Conservation (phyloP, 148 eudicot genomes). For the Polygonum maritimum region DNA sequence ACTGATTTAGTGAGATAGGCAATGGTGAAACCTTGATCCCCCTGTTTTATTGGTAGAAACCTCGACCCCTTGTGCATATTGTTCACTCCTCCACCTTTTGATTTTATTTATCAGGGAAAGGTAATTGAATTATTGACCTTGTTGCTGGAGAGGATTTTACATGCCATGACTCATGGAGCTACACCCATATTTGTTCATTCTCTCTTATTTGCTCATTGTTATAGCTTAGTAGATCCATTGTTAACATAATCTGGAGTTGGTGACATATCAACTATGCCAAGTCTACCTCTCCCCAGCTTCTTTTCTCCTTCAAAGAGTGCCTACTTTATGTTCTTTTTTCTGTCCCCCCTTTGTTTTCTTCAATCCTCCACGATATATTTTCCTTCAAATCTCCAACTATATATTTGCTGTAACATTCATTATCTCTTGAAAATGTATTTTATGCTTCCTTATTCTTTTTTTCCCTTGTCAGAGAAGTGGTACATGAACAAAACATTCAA, state of each 20-base stretch:
- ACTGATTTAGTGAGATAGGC: not conserved
- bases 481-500: not conserved
- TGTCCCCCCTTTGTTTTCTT: not conserved
- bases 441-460: not conserved
- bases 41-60: too few species aligned
- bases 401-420: too few species aligned
- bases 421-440: not conserved
- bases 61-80: not conserved
- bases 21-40: not conserved
- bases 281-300: not conserved
- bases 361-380: not conserved
- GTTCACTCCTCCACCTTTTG: not conserved
- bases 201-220: not conserved
- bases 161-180: not conserved
- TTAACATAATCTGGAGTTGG: not conserved
- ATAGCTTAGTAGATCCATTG: not conserved
- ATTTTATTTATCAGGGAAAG: not conserved
- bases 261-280: not conserved
- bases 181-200: not conserved
- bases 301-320: not conserved
- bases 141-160: not conserved
- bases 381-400: not conserved
- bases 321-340: not conserved
- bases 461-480: not conserved
- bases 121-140: not conserved